Base-by-base conservation (phyloP, 148 eudicot species). In the Euryodendron excelsum region DNA sequence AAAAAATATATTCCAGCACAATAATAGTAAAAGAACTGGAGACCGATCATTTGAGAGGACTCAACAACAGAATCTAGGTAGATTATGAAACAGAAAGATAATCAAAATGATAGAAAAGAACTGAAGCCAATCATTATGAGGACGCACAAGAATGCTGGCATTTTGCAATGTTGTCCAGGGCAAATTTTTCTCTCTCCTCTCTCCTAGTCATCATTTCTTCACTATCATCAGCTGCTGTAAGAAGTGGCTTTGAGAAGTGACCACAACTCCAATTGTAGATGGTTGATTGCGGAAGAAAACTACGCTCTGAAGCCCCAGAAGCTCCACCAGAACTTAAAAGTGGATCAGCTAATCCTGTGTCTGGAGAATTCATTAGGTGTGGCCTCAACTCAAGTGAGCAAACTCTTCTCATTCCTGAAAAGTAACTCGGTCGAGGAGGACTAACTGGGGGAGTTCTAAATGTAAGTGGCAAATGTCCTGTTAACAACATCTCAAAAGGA, bases 181-280 rank as follows among this genome's bases (percentile, higher is more conserved):
- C 94, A 81, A 82, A 55, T 80, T 83, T 96, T 84, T 96, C 99
- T 68, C 87, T 90, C 67, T 89, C 90, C 76, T 93, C 99, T 80
- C 98, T 84, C 82, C 87, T 93, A 50, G 87, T 84, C 64, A 82
- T 80, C 60, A 90, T 39, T 79, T 90, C 98, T 76, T 90, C 98
- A 84, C 88, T 86, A 62, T 90, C 99, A 81, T 96, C 99, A 63
- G 91, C 61, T 55, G 90, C 88, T 34, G 92, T 90, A 65, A 93
- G 97, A 79, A 96, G 93, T 56, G 98, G 98, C 86, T 96, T 96
- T 58, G 99, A 93, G 67, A 96, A 96, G 87, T 91, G 93, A 78
- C 93, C 94, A 73, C 98, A 93, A 66, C 99, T 91, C 99, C 99
- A 96, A 68, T 88, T 91, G 84, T 96, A 96, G 81, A 96, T 91